These are phyloP conservation scores for Parachaetomium inaequale DNA, from an alignment of 495 filamentous ascomycete species.

Conservation along the genomic window DNA sequence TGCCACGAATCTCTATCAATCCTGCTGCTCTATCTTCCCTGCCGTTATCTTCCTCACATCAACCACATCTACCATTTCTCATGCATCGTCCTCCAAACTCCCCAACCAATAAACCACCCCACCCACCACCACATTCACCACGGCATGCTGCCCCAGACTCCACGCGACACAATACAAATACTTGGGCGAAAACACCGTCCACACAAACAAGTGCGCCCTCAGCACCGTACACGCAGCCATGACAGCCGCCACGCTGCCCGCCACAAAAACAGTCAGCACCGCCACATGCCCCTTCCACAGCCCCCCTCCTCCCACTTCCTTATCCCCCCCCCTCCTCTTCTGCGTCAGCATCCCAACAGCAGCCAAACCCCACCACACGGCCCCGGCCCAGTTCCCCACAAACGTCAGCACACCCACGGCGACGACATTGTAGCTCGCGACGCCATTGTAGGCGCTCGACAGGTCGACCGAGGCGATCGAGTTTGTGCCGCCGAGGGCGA, in stretches of 20 bases:
- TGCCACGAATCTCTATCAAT: not conserved
- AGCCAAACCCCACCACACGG: slow-evolving; percentile 77
- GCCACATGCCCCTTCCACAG: slow-evolving; percentile 50
- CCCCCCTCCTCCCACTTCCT: slow-evolving; percentile 1
- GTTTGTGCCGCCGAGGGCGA: slow-evolving; percentile 87
- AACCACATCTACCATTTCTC: not conserved
- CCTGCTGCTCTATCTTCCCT: not conserved
- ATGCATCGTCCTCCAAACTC: not conserved
- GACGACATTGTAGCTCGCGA: slow-evolving; percentile 62
- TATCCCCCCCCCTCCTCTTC: slow-evolving; percentile 13
- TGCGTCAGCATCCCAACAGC: slow-evolving; percentile 10
- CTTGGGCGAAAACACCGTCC: slow-evolving; percentile 98
- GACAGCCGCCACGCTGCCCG: slow-evolving; percentile 60
- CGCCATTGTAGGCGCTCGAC: slow-evolving; percentile 78
- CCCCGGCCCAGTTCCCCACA: slow-evolving; percentile 83
- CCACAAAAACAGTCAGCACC: slow-evolving; percentile 62
- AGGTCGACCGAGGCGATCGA: slow-evolving; percentile 86
- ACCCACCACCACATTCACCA: slow-evolving; percentile 59
- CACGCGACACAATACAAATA: slow-evolving; percentile 90
- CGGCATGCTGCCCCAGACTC: slow-evolving; percentile 74
- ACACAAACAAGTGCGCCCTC: slow-evolving; percentile 91
- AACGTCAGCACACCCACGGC: slow-evolving; percentile 79
- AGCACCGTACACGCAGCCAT: slow-evolving; percentile 85
- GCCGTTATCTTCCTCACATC: not conserved
- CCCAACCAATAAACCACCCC: slow-evolving; percentile 55